Conservation (phyloP, 805 yeast genomes). For the Teunomyces aglyptinius region DNA sequence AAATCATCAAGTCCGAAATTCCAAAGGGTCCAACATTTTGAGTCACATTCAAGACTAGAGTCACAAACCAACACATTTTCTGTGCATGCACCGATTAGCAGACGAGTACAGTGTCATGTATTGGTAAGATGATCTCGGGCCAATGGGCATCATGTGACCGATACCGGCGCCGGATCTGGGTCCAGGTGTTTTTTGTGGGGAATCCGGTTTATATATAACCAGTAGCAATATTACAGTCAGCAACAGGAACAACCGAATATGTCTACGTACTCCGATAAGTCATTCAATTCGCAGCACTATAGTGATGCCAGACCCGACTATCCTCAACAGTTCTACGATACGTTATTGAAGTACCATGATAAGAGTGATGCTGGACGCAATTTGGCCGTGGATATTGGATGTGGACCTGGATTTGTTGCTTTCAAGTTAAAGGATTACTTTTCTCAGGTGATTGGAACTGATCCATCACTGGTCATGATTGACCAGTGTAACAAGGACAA, state of each 20-base stretch:
- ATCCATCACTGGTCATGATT: conserved; percentile 59
- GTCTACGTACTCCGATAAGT: conserved; percentile 59
- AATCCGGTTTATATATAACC: background rate
- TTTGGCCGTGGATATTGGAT: conserved; percentile 64
- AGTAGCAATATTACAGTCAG: background rate
- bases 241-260: conserved; percentile 26
- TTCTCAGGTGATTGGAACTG: conserved; percentile 58
- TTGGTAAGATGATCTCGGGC: too few species aligned
- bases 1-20: too few species aligned
- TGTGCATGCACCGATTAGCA: too few species aligned
- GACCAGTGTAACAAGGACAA: conserved; percentile 20
- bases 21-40: too few species aligned
- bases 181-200: background rate
- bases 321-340: conserved; percentile 48
- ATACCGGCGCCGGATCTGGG: conserved; percentile 1
- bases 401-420: conserved; percentile 79
- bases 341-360: conserved; percentile 40
- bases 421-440: conserved; percentile 47
- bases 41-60: too few species aligned
- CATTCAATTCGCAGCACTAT: conserved; percentile 55
- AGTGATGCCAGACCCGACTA: conserved; percentile 64
- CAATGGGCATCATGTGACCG: background rate
- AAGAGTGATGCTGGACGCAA: conserved; percentile 13
- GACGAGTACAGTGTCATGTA: too few species aligned
- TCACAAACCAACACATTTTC: too few species aligned